These are phyloP conservation scores for Aspergillus haitiensis DNA, from an alignment of 495 filamentous ascomycete genomes.

Conservation along the genomic window DNA sequence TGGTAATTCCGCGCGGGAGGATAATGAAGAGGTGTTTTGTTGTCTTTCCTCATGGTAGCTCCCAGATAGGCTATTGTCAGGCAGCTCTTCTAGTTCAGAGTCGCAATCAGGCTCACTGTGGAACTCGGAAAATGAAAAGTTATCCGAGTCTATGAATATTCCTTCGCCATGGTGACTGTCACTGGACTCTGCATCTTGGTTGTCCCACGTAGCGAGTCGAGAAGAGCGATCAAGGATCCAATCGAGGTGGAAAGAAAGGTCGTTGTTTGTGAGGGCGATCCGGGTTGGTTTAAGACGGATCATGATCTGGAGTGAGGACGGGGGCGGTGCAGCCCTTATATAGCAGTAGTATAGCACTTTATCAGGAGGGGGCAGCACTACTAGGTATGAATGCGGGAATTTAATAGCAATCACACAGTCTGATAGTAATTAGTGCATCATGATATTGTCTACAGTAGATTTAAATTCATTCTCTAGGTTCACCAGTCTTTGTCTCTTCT, in stretches of 20 bases:
- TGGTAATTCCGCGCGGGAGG: background rate
- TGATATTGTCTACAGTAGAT: too few species aligned
- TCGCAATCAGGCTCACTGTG: constrained; percentile 11
- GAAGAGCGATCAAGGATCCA: constrained; percentile 23
- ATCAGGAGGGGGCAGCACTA: too few species aligned
- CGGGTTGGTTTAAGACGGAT: constrained; percentile 54
- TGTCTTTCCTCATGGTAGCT: background rate
- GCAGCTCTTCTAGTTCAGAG: background rate
- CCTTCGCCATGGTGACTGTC: constrained; percentile 17
- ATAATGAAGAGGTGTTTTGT: background rate
- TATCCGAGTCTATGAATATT: constrained; percentile 17
- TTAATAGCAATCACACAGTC: too few species aligned
- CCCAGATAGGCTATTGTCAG: background rate
- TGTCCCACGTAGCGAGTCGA: constrained; percentile 21
- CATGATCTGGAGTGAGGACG: constrained; percentile 39
- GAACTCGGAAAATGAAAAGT: constrained; percentile 9
- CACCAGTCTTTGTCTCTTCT: background rate
- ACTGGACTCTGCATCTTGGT: constrained; percentile 24
- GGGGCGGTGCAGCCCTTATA: too few species aligned
- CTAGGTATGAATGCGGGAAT: too few species aligned
- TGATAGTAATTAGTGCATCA: too few species aligned
- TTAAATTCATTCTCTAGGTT: too few species aligned
- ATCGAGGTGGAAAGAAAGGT: constrained; percentile 43
- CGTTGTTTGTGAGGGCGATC: constrained; percentile 53
- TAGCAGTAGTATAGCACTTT: too few species aligned